Evolutionary conservation across 805 yeast genomes (phyloP).

Genomic region (Starmerella potacharoeniae): DNA sequence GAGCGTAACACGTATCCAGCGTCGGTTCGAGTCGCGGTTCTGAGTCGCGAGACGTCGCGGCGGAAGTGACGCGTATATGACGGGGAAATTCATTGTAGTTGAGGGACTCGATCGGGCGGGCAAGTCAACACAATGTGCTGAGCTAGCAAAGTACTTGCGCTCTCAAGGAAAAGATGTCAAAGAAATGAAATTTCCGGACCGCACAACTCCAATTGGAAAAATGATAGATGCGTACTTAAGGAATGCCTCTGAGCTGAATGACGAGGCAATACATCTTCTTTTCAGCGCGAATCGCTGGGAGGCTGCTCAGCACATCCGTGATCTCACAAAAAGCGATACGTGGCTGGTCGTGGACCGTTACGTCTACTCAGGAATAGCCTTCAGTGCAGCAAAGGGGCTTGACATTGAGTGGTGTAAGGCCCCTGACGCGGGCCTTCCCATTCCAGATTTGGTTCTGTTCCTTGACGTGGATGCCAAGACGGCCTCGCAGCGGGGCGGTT

Average conservation of each 20-base stretch:
- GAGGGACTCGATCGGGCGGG: constrained; percentile 97
- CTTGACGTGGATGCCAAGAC: constrained; percentile 46
- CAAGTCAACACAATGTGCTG: constrained; percentile 67
- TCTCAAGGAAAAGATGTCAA: constrained; percentile 32
- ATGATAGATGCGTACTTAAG: constrained; percentile 65
- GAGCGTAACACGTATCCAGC: neutral
- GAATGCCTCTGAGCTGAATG: constrained; percentile 41
- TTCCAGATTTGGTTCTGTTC: constrained; percentile 75
- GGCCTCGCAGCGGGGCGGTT: constrained; percentile 51
- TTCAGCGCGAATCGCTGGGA: constrained; percentile 98
- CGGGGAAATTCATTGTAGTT: constrained; percentile 69
- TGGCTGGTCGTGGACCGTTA: constrained; percentile 73
- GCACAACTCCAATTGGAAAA: constrained; percentile 71
- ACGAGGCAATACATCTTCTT: constrained; percentile 73
- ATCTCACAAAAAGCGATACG: constrained; percentile 40
- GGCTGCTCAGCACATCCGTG: constrained; percentile 37
- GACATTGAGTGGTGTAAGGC: constrained; percentile 63
- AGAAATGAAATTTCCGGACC: constrained; percentile 73
- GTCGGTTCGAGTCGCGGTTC: neutral
- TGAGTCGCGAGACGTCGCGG: neutral
- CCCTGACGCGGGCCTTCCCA: constrained; percentile 77
- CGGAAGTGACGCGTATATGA: constrained; percentile 3
- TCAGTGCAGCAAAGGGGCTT: constrained; percentile 74
- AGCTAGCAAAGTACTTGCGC: constrained; percentile 29
- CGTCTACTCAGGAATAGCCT: constrained; percentile 86